Percentiles rank a stretch among this genome's conserved stretches.
phyloP scores from a whole-genome alignment of 2,329 filamentous ascomycete species.

The Colletotrichum melonis region DNA sequence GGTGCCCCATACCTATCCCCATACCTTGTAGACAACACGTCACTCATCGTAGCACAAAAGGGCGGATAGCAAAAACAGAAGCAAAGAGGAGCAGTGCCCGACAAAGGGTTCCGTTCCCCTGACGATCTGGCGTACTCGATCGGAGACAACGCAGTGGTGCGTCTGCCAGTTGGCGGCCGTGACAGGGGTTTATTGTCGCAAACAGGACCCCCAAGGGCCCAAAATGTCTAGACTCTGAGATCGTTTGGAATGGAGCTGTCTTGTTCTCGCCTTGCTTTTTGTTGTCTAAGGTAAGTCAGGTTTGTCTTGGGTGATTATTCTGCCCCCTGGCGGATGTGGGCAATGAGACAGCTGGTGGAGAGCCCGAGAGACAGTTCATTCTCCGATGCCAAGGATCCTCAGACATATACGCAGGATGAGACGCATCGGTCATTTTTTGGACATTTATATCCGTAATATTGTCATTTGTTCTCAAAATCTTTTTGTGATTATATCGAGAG shows the following conservation, averaged over 20 bases:
- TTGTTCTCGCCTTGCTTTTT: background rate
- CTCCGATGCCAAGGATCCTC: background rate
- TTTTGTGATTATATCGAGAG: background rate
- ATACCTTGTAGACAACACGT: background rate
- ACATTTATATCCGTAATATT: background rate
- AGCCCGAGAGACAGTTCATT: background rate
- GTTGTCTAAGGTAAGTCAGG: background rate
- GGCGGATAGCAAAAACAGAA: too few relatives aligned
- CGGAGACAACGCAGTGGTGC: constrained; percentile 26
- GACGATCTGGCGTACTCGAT: constrained; percentile 22
- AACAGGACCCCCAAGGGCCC: background rate
- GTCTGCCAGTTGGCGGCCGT: constrained; percentile 13
- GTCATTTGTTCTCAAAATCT: background rate
- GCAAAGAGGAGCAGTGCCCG: background rate
- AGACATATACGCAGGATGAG: background rate
- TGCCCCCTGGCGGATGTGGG: background rate
- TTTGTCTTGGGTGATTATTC: background rate
- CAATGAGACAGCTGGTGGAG: background rate
- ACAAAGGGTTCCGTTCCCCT: background rate
- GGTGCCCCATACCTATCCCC: background rate
- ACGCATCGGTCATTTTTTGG: background rate
- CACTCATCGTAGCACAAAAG: constrained; percentile 1
- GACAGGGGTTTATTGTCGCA: constrained; percentile 22
- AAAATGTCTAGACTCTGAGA: background rate
- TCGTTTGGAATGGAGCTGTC: constrained; percentile 11